Conservation (phyloP, 441 rosid genomes). For the Croton laevigatus region DNA sequence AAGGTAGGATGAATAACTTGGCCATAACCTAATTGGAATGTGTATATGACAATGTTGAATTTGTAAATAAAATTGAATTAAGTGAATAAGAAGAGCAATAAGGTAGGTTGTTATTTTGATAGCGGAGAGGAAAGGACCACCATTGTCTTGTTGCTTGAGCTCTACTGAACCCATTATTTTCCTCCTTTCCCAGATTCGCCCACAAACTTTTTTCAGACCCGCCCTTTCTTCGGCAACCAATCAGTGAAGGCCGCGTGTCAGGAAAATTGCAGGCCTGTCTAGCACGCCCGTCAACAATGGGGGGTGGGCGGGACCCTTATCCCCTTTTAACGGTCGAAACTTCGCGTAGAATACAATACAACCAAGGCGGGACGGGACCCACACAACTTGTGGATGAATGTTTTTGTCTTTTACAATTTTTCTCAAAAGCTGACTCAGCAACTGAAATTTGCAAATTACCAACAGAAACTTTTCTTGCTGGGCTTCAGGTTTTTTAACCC, state of each 20-base stretch:
- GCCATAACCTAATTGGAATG: too few relatives aligned
- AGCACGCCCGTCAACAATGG: conserved; percentile 25
- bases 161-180: neutral
- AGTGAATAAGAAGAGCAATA: too few relatives aligned
- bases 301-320: neutral
- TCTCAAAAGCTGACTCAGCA: conserved; percentile 16
- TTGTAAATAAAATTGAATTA: too few relatives aligned
- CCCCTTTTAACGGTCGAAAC: conserved; percentile 21
- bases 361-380: conserved; percentile 10
- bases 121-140: neutral
- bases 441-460: neutral
- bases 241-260: conserved; percentile 3
- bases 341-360: conserved; percentile 28
- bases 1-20: too few relatives aligned
- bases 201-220: neutral
- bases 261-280: neutral
- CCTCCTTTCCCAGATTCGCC: neutral
- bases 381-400: neutral
- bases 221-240: neutral
- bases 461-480: neutral
- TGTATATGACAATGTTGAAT: too few relatives aligned
- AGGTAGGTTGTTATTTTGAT: neutral
- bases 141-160: neutral
- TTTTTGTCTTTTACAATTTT: neutral
- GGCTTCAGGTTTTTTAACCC: neutral